Percentiles rank a stretch among this genome's conserved stretches.
phyloP scores from a whole-genome alignment of 495 filamentous ascomycete genomes.

The Penicillium dipodomyicola region DNA sequence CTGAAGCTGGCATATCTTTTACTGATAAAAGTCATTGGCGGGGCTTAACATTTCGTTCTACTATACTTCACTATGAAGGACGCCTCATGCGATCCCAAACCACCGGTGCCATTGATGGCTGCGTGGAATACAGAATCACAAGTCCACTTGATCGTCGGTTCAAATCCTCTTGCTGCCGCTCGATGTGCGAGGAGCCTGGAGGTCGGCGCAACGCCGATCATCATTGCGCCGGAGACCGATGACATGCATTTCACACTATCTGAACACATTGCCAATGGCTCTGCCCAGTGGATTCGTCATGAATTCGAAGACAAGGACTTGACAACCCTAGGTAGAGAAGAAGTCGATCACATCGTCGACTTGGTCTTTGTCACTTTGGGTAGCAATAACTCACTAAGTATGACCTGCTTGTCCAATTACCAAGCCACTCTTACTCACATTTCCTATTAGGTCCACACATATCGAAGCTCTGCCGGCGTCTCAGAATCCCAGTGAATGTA shows the following conservation, averaged over 20 bases:
- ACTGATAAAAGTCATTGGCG: conserved; percentile 14
- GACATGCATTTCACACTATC: conserved; percentile 68
- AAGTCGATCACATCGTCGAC: conserved; percentile 79
- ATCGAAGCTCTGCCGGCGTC: conserved; percentile 68
- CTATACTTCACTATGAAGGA: conserved; percentile 35
- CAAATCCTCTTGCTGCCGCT: conserved; percentile 80
- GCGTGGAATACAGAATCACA: conserved; percentile 72
- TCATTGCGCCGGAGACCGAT: conserved; percentile 69
- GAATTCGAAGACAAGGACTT: conserved; percentile 73
- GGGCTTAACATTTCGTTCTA: conserved; percentile 21
- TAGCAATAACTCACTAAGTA: conserved; percentile 52
- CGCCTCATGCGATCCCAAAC: conserved; percentile 24
- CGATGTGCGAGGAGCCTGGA: conserved; percentile 77
- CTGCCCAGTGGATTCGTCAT: conserved; percentile 68
- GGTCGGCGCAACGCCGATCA: conserved; percentile 79
- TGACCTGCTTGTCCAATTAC: conserved; percentile 15
- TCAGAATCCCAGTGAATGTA: conserved; percentile 91
- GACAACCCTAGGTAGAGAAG: conserved; percentile 70
- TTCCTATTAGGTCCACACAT: conserved; percentile 59
- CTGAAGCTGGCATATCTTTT: neutral
- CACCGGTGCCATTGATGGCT: conserved; percentile 61
- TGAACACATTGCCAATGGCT: conserved; percentile 68
- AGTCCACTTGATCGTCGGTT: conserved; percentile 81
- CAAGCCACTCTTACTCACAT: neutral
- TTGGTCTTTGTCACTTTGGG: conserved; percentile 83